Percentiles rank a stretch among this genome's conserved stretches.
These are phyloP conservation scores for Chalciporus pseudorubinellus DNA, from an alignment of 768 basidiomycete genomes.

Conservation along the genomic window DNA sequence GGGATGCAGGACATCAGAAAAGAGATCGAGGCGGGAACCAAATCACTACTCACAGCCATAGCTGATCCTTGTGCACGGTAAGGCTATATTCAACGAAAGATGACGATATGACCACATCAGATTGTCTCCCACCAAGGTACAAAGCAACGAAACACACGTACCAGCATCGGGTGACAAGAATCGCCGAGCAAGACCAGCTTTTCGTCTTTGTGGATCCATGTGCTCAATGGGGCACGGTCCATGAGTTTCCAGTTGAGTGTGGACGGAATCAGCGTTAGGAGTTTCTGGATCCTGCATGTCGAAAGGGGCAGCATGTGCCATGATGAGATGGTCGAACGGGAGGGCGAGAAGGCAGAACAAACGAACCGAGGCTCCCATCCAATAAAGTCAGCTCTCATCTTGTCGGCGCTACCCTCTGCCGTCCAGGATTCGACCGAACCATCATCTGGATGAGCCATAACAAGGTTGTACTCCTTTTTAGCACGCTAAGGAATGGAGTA, in stretches of 20 bases:
- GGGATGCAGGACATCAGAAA: background rate
- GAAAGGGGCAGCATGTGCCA: background rate
- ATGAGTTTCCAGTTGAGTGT: constrained; percentile 48
- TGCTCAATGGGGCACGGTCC: constrained; percentile 46
- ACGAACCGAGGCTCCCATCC: constrained; percentile 49
- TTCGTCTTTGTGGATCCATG: constrained; percentile 47
- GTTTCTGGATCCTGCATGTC: constrained; percentile 40
- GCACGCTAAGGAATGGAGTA: constrained; percentile 24
- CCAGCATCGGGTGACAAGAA: constrained; percentile 56
- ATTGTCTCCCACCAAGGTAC: background rate
- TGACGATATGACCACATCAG: no score
- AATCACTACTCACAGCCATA: constrained; percentile 42
- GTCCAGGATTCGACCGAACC: constrained; percentile 45
- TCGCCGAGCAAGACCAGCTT: constrained; percentile 51
- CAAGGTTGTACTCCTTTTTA: constrained; percentile 45
- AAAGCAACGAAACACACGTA: constrained; percentile 7
- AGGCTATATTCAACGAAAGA: constrained; percentile 35
- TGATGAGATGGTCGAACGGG: constrained; percentile 2
- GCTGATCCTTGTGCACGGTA: constrained; percentile 56
- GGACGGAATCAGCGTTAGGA: constrained; percentile 43
- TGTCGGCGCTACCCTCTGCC: constrained; percentile 39
- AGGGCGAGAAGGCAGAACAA: background rate
- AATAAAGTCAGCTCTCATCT: constrained; percentile 46
- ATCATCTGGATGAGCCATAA: constrained; percentile 41
- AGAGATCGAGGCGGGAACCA: background rate